Conservation (phyloP, 208 protist genomes). For the Trypanosoma rangeli region DNA sequence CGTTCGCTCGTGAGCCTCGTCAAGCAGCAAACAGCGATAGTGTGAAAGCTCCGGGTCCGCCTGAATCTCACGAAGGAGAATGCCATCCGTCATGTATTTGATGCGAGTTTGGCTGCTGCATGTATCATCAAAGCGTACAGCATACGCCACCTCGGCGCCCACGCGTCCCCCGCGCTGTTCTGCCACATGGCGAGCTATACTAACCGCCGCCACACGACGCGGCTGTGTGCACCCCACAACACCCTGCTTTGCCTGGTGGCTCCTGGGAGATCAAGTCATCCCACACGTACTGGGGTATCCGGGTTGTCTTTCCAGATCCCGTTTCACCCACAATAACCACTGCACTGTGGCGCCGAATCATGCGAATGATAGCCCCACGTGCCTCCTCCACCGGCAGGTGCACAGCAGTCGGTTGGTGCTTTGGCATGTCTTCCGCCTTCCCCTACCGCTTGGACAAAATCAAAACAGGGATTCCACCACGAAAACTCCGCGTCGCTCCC, state of each 20-base stretch:
- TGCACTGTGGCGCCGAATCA: constrained; percentile 78
- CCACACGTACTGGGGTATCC: constrained; percentile 95
- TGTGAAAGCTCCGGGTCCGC: constrained; percentile 85
- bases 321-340: constrained; percentile 94
- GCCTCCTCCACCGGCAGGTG: constrained; percentile 80
- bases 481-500: neutral
- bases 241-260: constrained; percentile 21
- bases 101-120: constrained; percentile 80
- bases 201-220: constrained; percentile 96
- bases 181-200: constrained; percentile 93
- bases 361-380: constrained; percentile 65
- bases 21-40: constrained; percentile 99
- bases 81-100: constrained; percentile 97
- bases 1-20: constrained; percentile 99
- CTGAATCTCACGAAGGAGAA: constrained; percentile 96
- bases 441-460: neutral
- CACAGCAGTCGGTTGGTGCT: neutral
- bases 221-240: constrained; percentile 96
- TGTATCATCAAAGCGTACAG: constrained; percentile 95
- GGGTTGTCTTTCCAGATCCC: constrained; percentile 92
- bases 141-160: constrained; percentile 91
- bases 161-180: constrained; percentile 81
- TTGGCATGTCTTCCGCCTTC: neutral
- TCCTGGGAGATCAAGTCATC: constrained; percentile 73
- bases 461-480: neutral